A percentile compares a stretch with the other conserved stretches of the same genome.
Conservation (phyloP, 306 rosid species). For the Trifolium pratense region DNA sequence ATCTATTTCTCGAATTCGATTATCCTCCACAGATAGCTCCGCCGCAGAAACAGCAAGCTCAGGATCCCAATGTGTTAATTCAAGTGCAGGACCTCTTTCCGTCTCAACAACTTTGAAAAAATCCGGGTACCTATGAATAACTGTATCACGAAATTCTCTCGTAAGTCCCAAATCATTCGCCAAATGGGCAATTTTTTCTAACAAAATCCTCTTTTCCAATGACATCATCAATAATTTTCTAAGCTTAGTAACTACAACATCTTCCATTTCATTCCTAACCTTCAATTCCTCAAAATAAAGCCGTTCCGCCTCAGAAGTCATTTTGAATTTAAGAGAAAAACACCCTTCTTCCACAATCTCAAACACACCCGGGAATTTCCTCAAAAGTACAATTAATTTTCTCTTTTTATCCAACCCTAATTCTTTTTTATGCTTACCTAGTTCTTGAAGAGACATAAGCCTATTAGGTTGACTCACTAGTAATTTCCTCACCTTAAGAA, state of each 20-base stretch:
- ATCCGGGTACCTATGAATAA: constrained; percentile 81
- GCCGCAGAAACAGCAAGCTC: constrained; percentile 89
- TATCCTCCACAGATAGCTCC: constrained; percentile 78
- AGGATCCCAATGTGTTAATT: constrained; percentile 92
- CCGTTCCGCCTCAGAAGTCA: constrained; percentile 79
- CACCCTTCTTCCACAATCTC: constrained; percentile 79
- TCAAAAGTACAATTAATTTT: constrained; percentile 69
- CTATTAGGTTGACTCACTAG: constrained; percentile 70
- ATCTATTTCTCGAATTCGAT: constrained; percentile 59
- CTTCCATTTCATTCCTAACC: constrained; percentile 85
- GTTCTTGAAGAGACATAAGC: constrained; percentile 70
- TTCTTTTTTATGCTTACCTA: constrained; percentile 76
- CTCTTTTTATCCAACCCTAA: constrained; percentile 70
- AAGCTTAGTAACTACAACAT: constrained; percentile 67
- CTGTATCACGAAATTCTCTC: constrained; percentile 75
- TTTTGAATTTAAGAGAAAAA: constrained; percentile 64
- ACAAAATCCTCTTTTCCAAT: constrained; percentile 67
- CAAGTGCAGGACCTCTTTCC: constrained; percentile 76
- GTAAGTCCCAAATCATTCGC: constrained; percentile 80
- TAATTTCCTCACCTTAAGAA: constrained; percentile 72
- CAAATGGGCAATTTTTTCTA: constrained; percentile 82
- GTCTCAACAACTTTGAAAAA: constrained; percentile 80
- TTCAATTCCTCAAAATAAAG: constrained; percentile 77
- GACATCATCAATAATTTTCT: constrained; percentile 93
- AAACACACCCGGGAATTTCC: constrained; percentile 80